Evolutionary conservation across 1,284 basidiomycete species (phyloP).

Genomic region (Apiotrichum gracile): DNA sequence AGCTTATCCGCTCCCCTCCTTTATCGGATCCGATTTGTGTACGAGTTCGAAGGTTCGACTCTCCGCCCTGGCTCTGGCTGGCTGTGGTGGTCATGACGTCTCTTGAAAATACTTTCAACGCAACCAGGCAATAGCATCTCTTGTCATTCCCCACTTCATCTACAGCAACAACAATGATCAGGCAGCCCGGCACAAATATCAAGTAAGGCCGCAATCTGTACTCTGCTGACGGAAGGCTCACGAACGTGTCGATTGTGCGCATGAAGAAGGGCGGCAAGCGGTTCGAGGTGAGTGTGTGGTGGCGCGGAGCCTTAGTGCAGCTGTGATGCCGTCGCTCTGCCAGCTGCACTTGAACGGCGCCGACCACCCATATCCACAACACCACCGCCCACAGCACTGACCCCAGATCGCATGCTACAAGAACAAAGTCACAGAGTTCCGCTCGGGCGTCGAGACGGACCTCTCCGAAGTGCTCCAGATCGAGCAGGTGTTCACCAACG

Average conservation of each 20-base stretch:
- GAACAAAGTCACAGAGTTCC: slow-evolving; percentile 97
- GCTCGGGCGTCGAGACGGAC: slow-evolving; percentile 87
- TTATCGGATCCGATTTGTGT: not conserved
- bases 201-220: slow-evolving; percentile 1
- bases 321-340: too few relatives aligned
- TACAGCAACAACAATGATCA: slow-evolving; percentile 7
- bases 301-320: not conserved
- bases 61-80: too few relatives aligned
- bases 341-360: not conserved
- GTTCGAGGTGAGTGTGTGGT: slow-evolving; percentile 64
- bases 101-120: not conserved
- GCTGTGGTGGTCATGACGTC: not conserved
- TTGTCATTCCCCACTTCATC: not conserved
- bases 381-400: not conserved
- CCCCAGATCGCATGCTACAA: slow-evolving; percentile 92
- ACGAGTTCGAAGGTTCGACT: too few relatives aligned
- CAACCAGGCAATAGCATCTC: not conserved
- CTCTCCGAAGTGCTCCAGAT: slow-evolving; percentile 96
- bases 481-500: slow-evolving; percentile 91
- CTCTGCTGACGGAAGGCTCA: slow-evolving; percentile 56
- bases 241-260: slow-evolving; percentile 92
- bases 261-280: slow-evolving; percentile 95
- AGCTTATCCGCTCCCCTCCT: not conserved
- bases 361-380: too few relatives aligned
- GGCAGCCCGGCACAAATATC: slow-evolving; percentile 20